These are phyloP conservation scores for Wickerhamiella kurtzmanii DNA, from an alignment of 805 yeast species.

Conservation along the genomic window DNA sequence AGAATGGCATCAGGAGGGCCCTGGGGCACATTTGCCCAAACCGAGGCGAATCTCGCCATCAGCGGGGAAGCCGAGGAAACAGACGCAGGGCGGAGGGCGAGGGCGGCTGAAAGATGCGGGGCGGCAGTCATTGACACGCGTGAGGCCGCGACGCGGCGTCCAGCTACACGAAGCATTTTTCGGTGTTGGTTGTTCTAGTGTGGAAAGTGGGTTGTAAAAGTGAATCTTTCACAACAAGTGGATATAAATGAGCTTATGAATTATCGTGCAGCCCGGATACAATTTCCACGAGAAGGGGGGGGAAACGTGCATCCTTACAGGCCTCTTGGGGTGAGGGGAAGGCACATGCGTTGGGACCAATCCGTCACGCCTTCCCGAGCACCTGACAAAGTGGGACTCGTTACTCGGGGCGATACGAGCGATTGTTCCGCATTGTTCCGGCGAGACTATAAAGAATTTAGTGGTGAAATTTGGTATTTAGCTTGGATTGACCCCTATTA, in stretches of 20 bases:
- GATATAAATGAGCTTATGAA: not conserved
- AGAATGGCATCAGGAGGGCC: slow-evolving; percentile 81
- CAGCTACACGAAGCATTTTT: slow-evolving; percentile 1
- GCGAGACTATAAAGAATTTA: too few relatives aligned
- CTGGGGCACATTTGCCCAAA: slow-evolving; percentile 32
- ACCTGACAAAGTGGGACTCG: not conserved
- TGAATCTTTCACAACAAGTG: too few relatives aligned
- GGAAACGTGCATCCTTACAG: not conserved
- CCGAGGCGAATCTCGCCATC: slow-evolving; percentile 15
- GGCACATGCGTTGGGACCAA: not conserved
- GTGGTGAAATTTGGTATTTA: not conserved
- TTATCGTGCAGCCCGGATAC: not conserved
- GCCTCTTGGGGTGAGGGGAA: not conserved
- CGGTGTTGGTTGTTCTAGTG: not conserved
- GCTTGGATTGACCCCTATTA: not conserved
- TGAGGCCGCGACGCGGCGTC: not conserved
- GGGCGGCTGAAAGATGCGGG: not conserved
- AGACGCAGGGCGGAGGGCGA: not conserved
- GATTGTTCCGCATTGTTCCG: not conserved
- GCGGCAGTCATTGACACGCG: too few relatives aligned
- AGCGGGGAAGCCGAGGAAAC: not conserved
- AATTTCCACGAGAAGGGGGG: not conserved
- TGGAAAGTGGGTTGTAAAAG: not conserved
- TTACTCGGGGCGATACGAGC: not conserved
- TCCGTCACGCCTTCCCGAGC: not conserved